phyloP scores from a whole-genome alignment of 1,284 basidiomycete genomes.

The Boletus semigastroideus region DNA sequence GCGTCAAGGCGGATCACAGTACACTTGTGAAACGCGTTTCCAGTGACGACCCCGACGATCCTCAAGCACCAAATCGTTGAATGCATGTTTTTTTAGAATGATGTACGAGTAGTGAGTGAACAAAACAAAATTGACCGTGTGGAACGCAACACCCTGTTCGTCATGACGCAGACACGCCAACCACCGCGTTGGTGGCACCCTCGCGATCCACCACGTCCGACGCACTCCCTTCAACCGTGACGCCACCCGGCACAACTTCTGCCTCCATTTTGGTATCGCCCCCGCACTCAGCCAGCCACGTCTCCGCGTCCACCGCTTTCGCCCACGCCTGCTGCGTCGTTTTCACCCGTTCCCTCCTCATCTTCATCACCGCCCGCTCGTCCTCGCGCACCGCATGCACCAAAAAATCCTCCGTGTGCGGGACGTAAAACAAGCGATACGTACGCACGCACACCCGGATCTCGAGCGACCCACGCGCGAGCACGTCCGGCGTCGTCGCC shows the following conservation, averaged over 20 bases:
- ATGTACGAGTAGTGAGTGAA: too few species aligned
- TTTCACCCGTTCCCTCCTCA: conserved; percentile 5
- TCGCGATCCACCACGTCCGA: not conserved
- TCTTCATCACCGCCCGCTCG: conserved; percentile 3
- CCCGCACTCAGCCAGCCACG: conserved; percentile 11
- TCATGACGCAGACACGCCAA: conserved; percentile 11
- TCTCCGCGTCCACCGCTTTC: conserved; percentile 15
- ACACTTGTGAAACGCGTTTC: too few species aligned
- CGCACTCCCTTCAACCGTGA: not conserved
- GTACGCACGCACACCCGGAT: conserved; percentile 83
- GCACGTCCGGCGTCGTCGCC: conserved; percentile 42
- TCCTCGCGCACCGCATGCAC: conserved; percentile 29
- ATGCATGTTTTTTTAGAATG: too few species aligned
- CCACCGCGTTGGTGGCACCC: not conserved
- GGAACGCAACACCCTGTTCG: not conserved
- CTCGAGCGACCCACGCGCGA: conserved; percentile 64
- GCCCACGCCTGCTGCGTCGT: conserved; percentile 17
- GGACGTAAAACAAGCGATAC: conserved; percentile 83
- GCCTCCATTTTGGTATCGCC: not conserved
- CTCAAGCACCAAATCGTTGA: too few species aligned
- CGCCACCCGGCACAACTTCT: not conserved
- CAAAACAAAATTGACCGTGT: too few species aligned
- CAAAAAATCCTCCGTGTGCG: conserved; percentile 68
- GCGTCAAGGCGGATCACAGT: too few species aligned
- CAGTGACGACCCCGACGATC: too few species aligned